These are phyloP conservation scores for Alternaria infectoria DNA, from an alignment of 2,329 filamentous ascomycete species.

Conservation along the genomic window DNA sequence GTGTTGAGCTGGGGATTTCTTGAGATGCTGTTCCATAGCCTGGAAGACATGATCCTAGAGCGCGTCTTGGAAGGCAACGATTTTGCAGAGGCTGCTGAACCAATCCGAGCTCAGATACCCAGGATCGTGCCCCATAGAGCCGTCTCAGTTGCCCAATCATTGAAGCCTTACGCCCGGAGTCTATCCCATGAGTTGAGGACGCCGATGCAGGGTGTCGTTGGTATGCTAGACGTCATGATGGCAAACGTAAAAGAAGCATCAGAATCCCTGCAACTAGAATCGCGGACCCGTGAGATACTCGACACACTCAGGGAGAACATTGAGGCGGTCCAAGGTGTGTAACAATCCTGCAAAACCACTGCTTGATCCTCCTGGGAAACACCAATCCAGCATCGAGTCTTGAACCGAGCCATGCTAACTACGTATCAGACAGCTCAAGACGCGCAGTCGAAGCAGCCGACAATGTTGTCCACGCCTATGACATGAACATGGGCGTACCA, in stretches of 20 bases:
- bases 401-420: slow-evolving; percentile 10
- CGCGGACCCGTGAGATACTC: slow-evolving; percentile 62
- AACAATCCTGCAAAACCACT: neutral
- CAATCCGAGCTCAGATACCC: slow-evolving; percentile 33
- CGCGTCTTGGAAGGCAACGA: slow-evolving; percentile 62
- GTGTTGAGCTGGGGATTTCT: slow-evolving; percentile 69
- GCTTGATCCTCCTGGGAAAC: neutral
- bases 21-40: slow-evolving; percentile 70
- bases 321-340: slow-evolving; percentile 69
- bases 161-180: slow-evolving; percentile 75
- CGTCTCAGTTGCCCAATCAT: slow-evolving; percentile 65
- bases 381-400: neutral
- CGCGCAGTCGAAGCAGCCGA: slow-evolving; percentile 76
- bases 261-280: slow-evolving; percentile 60
- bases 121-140: slow-evolving; percentile 62
- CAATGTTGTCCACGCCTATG: slow-evolving; percentile 77
- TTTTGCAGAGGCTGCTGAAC: slow-evolving; percentile 43
- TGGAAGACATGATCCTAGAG: slow-evolving; percentile 70
- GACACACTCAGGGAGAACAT: slow-evolving; percentile 71
- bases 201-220: slow-evolving; percentile 77
- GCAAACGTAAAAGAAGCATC: slow-evolving; percentile 72
- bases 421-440: slow-evolving; percentile 67
- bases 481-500: slow-evolving; percentile 77
- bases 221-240: slow-evolving; percentile 79
- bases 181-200: slow-evolving; percentile 75